These are phyloP conservation scores for Mycena chlorophos DNA, from an alignment of 768 basidiomycete species.

Conservation along the genomic window DNA sequence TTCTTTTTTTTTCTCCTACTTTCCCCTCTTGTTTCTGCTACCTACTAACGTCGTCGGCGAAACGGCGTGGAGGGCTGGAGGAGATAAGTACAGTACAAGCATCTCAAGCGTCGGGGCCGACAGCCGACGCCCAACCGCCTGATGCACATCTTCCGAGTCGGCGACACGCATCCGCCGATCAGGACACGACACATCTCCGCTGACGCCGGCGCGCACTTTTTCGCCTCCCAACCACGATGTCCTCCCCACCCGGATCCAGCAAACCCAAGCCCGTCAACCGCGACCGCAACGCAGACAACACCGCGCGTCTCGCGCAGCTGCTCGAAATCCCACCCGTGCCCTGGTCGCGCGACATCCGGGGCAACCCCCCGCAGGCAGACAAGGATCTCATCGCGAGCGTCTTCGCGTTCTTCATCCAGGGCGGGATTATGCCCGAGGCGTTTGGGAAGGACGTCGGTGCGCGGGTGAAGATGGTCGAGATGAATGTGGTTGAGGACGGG, in stretches of 20 bases:
- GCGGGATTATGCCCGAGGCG: background rate
- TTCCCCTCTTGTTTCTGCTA: no score
- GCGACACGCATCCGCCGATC: no score
- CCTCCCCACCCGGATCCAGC: background rate
- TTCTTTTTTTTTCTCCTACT: no score
- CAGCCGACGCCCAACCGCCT: no score
- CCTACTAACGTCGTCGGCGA: no score
- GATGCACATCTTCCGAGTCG: no score
- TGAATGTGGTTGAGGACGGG: background rate
- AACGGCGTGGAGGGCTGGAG: no score
- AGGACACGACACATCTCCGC: no score
- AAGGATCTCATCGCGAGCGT: background rate
- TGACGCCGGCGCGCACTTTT: no score
- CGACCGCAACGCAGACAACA: background rate
- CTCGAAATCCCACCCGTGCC: background rate
- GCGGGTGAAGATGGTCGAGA: slow-evolving; percentile 1
- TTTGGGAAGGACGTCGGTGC: background rate
- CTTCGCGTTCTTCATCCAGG: background rate
- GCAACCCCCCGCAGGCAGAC: background rate
- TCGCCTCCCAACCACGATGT: background rate
- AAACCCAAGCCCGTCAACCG: background rate
- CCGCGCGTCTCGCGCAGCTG: background rate
- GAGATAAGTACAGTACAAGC: no score
- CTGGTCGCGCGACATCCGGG: background rate
- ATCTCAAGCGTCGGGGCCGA: no score